phyloP scores from a whole-genome alignment of 1,284 basidiomycete species.

The Farysia itapuensis region DNA sequence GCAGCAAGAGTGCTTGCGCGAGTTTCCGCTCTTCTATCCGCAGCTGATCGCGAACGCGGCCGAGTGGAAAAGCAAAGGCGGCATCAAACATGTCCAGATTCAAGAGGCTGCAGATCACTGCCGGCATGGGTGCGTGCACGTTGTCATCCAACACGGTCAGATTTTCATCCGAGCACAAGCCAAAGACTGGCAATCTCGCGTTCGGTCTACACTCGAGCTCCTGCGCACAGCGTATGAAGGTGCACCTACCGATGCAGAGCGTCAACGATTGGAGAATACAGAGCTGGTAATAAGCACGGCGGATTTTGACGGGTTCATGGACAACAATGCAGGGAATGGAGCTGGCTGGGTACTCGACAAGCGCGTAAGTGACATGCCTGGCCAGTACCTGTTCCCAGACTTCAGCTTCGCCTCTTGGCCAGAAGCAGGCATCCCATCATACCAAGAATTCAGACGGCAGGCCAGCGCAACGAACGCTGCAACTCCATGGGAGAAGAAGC shows the following conservation, averaged over 20 bases:
- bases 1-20: conserved; percentile 13
- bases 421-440: conserved; percentile 37
- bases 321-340: conserved; percentile 5
- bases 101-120: conserved; percentile 19
- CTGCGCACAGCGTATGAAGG: conserved; percentile 12
- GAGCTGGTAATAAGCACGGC: conserved; percentile 32
- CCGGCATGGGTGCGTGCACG: conserved; percentile 21
- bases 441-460: conserved; percentile 20
- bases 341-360: conserved; percentile 37
- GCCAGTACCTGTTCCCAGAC: conserved; percentile 37
- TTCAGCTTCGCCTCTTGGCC: conserved; percentile 44
- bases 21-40: conserved; percentile 39
- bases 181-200: conserved; percentile 33
- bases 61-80: conserved; percentile 28
- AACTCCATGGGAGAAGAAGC: conserved; percentile 26
- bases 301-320: conserved; percentile 29
- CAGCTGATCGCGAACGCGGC: conserved; percentile 17
- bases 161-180: conserved; percentile 17
- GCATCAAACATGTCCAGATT: conserved; percentile 13
- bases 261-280: conserved; percentile 7
- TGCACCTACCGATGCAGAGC: conserved; percentile 11
- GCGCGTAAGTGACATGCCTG: conserved; percentile 5
- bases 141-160: conserved; percentile 34
- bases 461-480: conserved; percentile 15
- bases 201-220: conserved; percentile 16